Evolutionary conservation across 306 rosid genomes (phyloP), one percentile per base, ranked within the genome.

Genomic region (Lathyrus oleraceus): DNA sequence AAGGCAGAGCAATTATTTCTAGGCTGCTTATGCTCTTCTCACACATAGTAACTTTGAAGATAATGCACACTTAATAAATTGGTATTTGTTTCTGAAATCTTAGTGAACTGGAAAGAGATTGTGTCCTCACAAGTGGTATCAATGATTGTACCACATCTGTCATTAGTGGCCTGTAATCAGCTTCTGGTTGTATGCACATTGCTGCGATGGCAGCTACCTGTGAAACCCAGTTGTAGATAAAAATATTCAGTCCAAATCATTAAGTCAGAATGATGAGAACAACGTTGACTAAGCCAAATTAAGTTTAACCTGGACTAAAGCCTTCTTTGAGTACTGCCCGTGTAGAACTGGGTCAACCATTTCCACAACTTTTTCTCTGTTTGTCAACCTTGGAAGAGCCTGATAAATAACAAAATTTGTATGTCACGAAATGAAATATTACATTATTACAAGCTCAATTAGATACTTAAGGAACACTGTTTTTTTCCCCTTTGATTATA

Each of bases 141-240:
- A 95, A 81, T 32, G 99, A 95, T 67, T 90, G 99, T 28, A 91
- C 96, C 17, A 95, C 97, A 59, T 95, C 99, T 4, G 91, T 86
- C 96, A 91, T 91, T 23, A 95, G 75, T 7, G 99, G 99, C 64
- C 99, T 81, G 78, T 91, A 95, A 53, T 86, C 97, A 65, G 97
- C 95, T 87, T 95, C 97, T 65, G 97, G 91, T 80, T 91, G 99
- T 80, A 91, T 90, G 72, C 99, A 95, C 97, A 91, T 85, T 48
- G 99, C 99, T 73, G 99, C 99, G 61, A 95, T 87, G 27, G 99
- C 97, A 9, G 97, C 99, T 66, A 89, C 63, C 97, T 95, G 73
- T 11, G 32, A 19, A 71, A 11, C 20, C 54, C 51, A 30, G 61
- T 70, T 59, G n/a, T 28, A 44, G 63, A 72, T 12, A 20, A 60